Base-by-base conservation (phyloP, 768 basidiomycete species). In the Suillus subalutaceus region DNA sequence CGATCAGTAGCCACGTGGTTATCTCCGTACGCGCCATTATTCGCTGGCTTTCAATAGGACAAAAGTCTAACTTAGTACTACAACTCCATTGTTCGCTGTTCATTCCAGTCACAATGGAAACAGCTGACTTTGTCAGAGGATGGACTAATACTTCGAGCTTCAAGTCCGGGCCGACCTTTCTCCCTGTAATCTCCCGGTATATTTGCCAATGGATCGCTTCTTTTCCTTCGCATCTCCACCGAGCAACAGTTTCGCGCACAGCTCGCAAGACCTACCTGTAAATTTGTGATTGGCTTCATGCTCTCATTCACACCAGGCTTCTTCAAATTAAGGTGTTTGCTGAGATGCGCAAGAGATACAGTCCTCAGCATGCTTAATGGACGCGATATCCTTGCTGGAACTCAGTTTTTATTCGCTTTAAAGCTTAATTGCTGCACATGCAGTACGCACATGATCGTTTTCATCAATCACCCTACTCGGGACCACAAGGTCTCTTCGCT, bases 1-100 rank as follows among this genome's bases (percentile, higher is more conserved):
- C 57, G 57, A 58, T 58, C 57, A 23, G 23, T 40, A 9, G 8
- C 55, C 57, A 58, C 57, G 57, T 58, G 57, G 41, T 60, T 60
- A 60, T 41, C 41, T 43, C 59, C 40, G 26, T 30, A 35, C 35
- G 35, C 35, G 26, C 3, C 38, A 40, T 30, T 26, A 26, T 18
- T 41, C 58, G 58, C 59, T 60, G 18, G 16, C 59, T 30, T 60
- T 41, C 16, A 60, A 60, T 41, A 2, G 2, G 18, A 9, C 20
- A 23, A 12, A 23, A 20, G 44, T 44, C 8, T 9, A 20, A 8
- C 18, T 44, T 40, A 26, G 26, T 26, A 32, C 12, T 6, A 5
- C 15, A 41, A 15, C 40, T 41, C 13, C 4, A 15, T 41, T 26
- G 26, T 26, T 26, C 26, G 26, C 26, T 26, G 26, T 26, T 48